Percentiles rank a stretch among this genome's conserved stretches.
Conservation (phyloP, 352 stramenopile genomes). For the Phytophthora citrophthora region DNA sequence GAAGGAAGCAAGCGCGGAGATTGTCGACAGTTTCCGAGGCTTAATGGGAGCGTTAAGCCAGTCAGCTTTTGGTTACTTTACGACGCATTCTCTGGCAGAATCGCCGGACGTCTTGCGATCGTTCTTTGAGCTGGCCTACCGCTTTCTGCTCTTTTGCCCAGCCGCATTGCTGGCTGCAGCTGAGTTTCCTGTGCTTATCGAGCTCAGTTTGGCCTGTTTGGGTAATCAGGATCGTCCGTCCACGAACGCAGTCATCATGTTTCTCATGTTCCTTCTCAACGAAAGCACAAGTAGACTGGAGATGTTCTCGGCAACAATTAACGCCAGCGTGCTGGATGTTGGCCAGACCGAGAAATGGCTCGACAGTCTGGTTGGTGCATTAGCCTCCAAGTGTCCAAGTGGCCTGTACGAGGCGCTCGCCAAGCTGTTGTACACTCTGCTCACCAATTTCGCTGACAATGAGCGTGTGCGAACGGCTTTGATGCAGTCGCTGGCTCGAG, state of each 20-base stretch:
- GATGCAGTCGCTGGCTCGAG: slow-evolving; percentile 39
- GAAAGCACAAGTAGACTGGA: slow-evolving; percentile 57
- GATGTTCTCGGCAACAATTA: slow-evolving; percentile 51
- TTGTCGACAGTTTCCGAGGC: slow-evolving; percentile 59
- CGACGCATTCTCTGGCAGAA: slow-evolving; percentile 58
- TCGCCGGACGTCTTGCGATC: slow-evolving; percentile 66
- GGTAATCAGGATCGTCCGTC: slow-evolving; percentile 71
- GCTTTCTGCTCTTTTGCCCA: slow-evolving; percentile 76
- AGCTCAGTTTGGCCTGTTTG: slow-evolving; percentile 65
- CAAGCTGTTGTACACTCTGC: slow-evolving; percentile 59
- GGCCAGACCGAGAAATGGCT: slow-evolving; percentile 58
- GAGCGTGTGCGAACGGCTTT: slow-evolving; percentile 41
- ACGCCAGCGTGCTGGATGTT: slow-evolving; percentile 48
- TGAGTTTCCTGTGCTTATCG: slow-evolving; percentile 66
- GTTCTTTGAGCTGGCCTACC: slow-evolving; percentile 75
- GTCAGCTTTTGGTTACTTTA: slow-evolving; percentile 74
- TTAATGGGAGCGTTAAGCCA: slow-evolving; percentile 67
- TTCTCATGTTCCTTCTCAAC: slow-evolving; percentile 66
- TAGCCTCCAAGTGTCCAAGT: slow-evolving; percentile 62
- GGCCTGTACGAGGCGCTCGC: slow-evolving; percentile 62
- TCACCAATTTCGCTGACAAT: slow-evolving; percentile 49
- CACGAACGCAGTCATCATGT: slow-evolving; percentile 73
- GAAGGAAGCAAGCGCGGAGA: slow-evolving; percentile 43
- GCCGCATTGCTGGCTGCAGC: slow-evolving; percentile 57
- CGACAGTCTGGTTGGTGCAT: slow-evolving; percentile 49